phyloP scores from a whole-genome alignment of 306 rosid species.

The Acacia melanoxylon region DNA sequence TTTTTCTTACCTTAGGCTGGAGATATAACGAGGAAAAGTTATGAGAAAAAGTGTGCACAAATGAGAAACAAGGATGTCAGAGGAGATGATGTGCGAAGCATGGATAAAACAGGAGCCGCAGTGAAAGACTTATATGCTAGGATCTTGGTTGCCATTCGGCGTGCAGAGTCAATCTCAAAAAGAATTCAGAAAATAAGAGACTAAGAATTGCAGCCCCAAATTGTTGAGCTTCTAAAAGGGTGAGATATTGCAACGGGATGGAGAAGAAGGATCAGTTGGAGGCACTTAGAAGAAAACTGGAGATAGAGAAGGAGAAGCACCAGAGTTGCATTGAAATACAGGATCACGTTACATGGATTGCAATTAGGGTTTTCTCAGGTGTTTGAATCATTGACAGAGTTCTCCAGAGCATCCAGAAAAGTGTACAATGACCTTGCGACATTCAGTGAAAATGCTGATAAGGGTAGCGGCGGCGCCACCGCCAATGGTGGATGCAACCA shows the following conservation, averaged over 20 bases:
- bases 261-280: too few species aligned
- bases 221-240: slow-evolving; percentile 88
- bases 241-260: slow-evolving; percentile 41
- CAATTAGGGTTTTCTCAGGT: too few species aligned
- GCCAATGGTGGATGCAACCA: too few species aligned
- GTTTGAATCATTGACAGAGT: too few species aligned
- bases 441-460: too few species aligned
- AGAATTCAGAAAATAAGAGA: slow-evolving; percentile 84
- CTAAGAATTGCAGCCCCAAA: slow-evolving; percentile 86
- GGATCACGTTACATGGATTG: too few species aligned
- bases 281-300: too few species aligned
- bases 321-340: too few species aligned
- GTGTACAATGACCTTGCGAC: too few species aligned
- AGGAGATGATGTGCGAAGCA: slow-evolving; percentile 63
- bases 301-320: too few species aligned
- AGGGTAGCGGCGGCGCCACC: too few species aligned
- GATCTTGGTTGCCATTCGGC: slow-evolving; percentile 84
- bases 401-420: too few species aligned
- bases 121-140: slow-evolving; percentile 81
- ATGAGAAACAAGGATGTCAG: slow-evolving; percentile 64
- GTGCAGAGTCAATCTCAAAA: slow-evolving; percentile 90
- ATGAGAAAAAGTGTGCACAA: slow-evolving; percentile 74
- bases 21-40: slow-evolving; percentile 69
- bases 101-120: slow-evolving; percentile 74
- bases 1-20: slow-evolving; percentile 62